These are phyloP conservation scores for Nicotiana obtusifolia DNA, from an alignment of 257 asterid genomes.

Conservation along the genomic window DNA sequence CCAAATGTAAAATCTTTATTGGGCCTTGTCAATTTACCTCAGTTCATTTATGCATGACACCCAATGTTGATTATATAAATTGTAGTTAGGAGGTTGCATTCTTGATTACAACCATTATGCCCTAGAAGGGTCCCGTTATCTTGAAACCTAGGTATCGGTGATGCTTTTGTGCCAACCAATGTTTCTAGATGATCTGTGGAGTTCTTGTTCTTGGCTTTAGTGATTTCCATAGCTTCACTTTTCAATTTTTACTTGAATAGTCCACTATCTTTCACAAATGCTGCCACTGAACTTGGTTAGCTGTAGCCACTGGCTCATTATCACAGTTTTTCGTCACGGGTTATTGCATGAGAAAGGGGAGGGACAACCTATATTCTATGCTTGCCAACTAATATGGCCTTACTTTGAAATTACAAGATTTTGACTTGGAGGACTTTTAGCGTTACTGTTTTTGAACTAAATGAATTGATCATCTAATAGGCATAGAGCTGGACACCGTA, in stretches of 20 bases:
- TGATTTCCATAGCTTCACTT: not conserved
- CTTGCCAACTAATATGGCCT: slow-evolving; percentile 3
- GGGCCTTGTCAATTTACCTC: not conserved
- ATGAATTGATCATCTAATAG: not conserved
- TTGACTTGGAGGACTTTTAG: not conserved
- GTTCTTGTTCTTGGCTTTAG: not conserved
- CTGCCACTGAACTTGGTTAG: not conserved
- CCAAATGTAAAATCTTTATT: not conserved
- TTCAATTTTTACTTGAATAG: not conserved
- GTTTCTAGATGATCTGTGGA: not conserved
- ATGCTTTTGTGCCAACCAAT: slow-evolving; percentile 1
- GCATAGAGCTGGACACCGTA: not conserved
- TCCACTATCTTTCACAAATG: not conserved
- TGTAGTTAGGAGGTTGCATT: not conserved
- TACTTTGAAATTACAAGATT: not conserved
- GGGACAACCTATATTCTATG: not conserved
- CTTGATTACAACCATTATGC: not conserved
- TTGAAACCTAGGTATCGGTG: not conserved
- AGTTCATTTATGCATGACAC: not conserved
- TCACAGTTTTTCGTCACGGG: not conserved
- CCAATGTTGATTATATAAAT: not conserved
- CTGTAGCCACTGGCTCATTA: not conserved
- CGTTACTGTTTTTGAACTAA: not conserved
- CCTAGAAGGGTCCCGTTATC: not conserved
- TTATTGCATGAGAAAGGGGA: slow-evolving; percentile 5